Conservation (phyloP, 2,329 filamentous ascomycete species). For the Stromatinia cepivora region DNA sequence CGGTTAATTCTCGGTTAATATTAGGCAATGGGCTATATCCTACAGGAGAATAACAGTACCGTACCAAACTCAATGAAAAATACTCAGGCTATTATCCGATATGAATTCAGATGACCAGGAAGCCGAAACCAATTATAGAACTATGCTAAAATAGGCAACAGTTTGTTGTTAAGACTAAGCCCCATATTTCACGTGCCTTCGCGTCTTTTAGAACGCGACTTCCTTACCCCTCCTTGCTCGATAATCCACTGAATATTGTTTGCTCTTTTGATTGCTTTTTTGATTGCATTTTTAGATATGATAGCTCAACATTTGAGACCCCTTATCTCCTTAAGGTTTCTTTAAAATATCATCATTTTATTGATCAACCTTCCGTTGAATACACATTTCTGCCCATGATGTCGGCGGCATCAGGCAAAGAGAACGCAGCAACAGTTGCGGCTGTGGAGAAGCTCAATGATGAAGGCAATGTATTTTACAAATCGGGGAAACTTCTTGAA, state of each 20-base stretch:
- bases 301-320: neutral
- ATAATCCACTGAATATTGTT: neutral
- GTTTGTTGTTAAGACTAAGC: too few species aligned
- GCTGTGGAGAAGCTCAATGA: neutral
- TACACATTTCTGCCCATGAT: neutral
- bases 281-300: neutral
- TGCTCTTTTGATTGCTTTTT: neutral
- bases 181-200: slow-evolving; percentile 1
- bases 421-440: neutral
- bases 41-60: too few species aligned
- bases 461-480: neutral
- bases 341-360: too few species aligned
- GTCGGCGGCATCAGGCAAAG: neutral
- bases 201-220: neutral
- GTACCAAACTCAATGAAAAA: too few species aligned
- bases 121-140: too few species aligned
- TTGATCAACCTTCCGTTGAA: neutral
- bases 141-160: too few species aligned
- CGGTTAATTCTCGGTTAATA: too few species aligned
- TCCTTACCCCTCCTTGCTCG: neutral
- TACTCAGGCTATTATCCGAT: too few species aligned
- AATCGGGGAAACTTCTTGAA: neutral
- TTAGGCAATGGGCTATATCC: too few species aligned
- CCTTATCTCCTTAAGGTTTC: neutral
- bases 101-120: too few species aligned